Percentiles rank a stretch among this genome's conserved stretches.
Evolutionary conservation across 192 early-diverging fungal species (phyloP).

Genomic region (Coemansia sp.): DNA sequence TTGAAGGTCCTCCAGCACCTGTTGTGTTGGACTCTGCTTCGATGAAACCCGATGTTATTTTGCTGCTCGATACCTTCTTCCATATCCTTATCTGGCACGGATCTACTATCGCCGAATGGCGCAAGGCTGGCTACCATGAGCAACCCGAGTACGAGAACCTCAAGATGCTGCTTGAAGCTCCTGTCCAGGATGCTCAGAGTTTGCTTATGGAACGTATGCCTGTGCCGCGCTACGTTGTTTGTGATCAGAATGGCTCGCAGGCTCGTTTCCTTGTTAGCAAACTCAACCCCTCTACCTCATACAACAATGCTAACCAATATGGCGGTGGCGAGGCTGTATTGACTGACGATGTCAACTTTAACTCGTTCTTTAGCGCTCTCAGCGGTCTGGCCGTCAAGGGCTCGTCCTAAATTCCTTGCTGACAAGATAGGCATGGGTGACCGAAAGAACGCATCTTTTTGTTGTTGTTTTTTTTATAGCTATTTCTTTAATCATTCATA

Average conservation of each 20-base stretch:
- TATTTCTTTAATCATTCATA: constrained; percentile 4
- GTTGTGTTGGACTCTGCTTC: constrained; percentile 98
- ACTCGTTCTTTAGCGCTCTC: constrained; percentile 93
- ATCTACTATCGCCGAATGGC: constrained; percentile 94
- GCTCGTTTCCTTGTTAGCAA: constrained; percentile 97
- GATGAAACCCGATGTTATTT: constrained; percentile 87
- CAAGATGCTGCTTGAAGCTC: constrained; percentile 86
- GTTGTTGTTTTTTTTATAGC: not conserved
- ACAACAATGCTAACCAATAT: constrained; percentile 71
- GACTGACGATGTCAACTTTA: constrained; percentile 97
- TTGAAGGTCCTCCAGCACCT: constrained; percentile 82
- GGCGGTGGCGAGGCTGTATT: constrained; percentile 88
- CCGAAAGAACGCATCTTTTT: not conserved
- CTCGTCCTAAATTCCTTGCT: constrained; percentile 27
- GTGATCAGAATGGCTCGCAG: constrained; percentile 95
- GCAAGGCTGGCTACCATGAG: constrained; percentile 94
- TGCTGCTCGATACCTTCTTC: constrained; percentile 98
- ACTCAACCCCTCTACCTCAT: constrained; percentile 96
- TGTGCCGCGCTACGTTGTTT: constrained; percentile 96
- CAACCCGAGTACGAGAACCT: constrained; percentile 93
- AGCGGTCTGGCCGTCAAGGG: constrained; percentile 52
- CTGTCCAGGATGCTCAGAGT: constrained; percentile 86
- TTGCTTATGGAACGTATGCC: constrained; percentile 94
- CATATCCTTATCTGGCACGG: constrained; percentile 99
- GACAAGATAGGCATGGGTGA: no score